Evolutionary conservation across 805 yeast species (phyloP), one percentile per base, ranked within the genome.

Genomic region (Yamadazyma takamatsuzukensis): DNA sequence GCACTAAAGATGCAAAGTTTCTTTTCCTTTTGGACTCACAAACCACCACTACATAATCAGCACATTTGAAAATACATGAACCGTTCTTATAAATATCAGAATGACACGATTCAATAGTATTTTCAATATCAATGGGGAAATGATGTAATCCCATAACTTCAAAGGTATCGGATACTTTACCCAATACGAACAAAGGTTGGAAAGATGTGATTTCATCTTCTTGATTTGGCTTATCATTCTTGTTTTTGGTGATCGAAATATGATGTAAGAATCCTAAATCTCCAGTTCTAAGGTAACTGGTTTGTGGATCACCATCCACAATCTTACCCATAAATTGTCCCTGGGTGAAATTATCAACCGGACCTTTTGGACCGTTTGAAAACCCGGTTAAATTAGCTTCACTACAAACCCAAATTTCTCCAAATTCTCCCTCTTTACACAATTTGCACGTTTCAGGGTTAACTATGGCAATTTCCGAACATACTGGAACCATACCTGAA

Each of bases 381-480:
- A 78, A 80, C 5, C 76, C 74, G 9, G 68, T 55, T 18, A 78
- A 81, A 45, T 83, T 88, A 1, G 90, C 95, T 43, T 87, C 95
- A 1, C 95, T 83, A 42, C 84, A 76, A 2, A 90, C 94, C 97
- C 97, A 93, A 24, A 93, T 87, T 59, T 93, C 99, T 21, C 99
- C 99, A 55, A 77, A 79, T 56, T 93, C 98, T 6, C 97, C 97
- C 32, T 80, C 80, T 37, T 74, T 76, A 52, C 98, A 90, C 9
- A 88, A 64, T 33, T 68, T 64, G 27, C 73, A 58, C 0, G 97
- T 90, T 52, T 93, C 97, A 1, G 98, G 98, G 44, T 93, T 93
- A 3, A 93, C 97, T 39, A 93, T 83, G 1, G 95, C 93, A 21
- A 93, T 76, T 50, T 89, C 95, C 0, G 97, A 86, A 52, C 95